Percentiles rank a stretch among this genome's conserved stretches.
phyloP scores from a whole-genome alignment of 495 filamentous ascomycete genomes.

The Darksidea phi region DNA sequence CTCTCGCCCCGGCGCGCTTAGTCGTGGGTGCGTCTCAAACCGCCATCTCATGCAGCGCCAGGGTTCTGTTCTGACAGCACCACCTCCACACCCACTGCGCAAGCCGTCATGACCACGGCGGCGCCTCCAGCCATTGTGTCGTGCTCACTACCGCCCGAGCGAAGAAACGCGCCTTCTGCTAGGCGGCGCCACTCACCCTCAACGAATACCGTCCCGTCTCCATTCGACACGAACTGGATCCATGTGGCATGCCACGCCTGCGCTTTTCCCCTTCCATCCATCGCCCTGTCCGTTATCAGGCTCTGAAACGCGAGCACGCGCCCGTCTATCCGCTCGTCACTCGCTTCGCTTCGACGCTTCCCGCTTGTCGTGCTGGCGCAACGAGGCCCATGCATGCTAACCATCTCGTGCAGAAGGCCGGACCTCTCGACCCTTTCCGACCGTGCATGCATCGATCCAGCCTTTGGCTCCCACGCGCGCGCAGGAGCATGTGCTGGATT shows the following conservation, averaged over 20 bases:
- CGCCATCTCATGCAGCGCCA: slow-evolving; percentile 30
- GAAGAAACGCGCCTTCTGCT: slow-evolving; percentile 13
- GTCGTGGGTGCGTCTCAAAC: slow-evolving; percentile 26
- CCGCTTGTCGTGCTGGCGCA: slow-evolving; percentile 7
- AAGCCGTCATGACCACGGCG: neutral
- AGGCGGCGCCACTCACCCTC: slow-evolving; percentile 6
- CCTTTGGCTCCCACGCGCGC: neutral
- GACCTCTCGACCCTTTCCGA: slow-evolving; percentile 11
- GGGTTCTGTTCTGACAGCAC: neutral
- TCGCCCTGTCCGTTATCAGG: slow-evolving; percentile 7
- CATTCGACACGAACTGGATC: too few relatives aligned
- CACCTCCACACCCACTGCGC: neutral
- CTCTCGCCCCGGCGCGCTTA: neutral
- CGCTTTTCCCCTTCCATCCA: slow-evolving; percentile 1
- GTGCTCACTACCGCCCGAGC: neutral
- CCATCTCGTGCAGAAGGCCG: slow-evolving; percentile 26
- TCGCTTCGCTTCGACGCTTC: slow-evolving; percentile 11
- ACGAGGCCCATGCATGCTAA: slow-evolving; percentile 11
- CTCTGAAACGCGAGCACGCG: slow-evolving; percentile 29
- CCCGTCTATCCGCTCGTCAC: neutral
- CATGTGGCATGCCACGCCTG: neutral
- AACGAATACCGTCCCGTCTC: too few relatives aligned
- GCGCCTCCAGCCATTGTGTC: neutral
- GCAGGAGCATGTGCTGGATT: too few relatives aligned
- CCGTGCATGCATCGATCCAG: slow-evolving; percentile 21